phyloP scores from a whole-genome alignment of 257 asterid species.

The Solanum raphanifolium region DNA sequence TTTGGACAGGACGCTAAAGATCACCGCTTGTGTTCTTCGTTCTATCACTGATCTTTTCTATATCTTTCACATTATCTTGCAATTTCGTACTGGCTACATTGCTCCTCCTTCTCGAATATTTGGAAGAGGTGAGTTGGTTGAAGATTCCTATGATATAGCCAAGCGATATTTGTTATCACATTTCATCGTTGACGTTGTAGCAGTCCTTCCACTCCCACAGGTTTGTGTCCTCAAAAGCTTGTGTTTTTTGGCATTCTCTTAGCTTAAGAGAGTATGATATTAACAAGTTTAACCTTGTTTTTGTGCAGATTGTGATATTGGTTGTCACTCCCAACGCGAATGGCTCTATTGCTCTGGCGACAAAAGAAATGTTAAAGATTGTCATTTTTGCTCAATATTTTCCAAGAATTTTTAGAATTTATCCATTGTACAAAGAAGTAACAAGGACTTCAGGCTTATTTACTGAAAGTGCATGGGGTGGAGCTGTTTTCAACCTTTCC shows the following conservation, averaged over 20 bases:
- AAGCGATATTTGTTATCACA: constrained; percentile 37
- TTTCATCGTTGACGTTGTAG: constrained; percentile 42
- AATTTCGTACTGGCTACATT: constrained; percentile 53
- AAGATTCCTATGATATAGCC: constrained; percentile 43
- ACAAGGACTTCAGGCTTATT: constrained; percentile 47
- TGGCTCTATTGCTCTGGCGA: constrained; percentile 28
- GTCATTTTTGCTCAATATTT: constrained; percentile 36
- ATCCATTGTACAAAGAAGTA: constrained; percentile 45
- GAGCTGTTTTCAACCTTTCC: constrained; percentile 58
- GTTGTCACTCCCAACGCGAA: constrained; percentile 12
- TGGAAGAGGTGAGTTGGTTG: constrained; percentile 59
- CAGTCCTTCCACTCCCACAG: constrained; percentile 72
- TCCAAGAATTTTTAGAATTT: constrained; percentile 44
- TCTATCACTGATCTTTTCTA: constrained; percentile 44
- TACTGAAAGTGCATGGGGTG: constrained; percentile 61
- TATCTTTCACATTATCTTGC: constrained; percentile 40
- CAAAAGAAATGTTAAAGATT: constrained; percentile 28
- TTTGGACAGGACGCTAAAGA: constrained; percentile 28
- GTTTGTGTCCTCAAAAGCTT: constrained; percentile 11
- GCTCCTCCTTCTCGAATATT: constrained; percentile 45
- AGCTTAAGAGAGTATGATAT: background rate
- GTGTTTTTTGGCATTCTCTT: background rate
- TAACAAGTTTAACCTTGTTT: background rate
- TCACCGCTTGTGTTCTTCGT: constrained; percentile 44
- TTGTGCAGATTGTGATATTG: constrained; percentile 31